Base-by-base conservation (phyloP, 768 basidiomycete genomes). In the Floccularia luteovirens region DNA sequence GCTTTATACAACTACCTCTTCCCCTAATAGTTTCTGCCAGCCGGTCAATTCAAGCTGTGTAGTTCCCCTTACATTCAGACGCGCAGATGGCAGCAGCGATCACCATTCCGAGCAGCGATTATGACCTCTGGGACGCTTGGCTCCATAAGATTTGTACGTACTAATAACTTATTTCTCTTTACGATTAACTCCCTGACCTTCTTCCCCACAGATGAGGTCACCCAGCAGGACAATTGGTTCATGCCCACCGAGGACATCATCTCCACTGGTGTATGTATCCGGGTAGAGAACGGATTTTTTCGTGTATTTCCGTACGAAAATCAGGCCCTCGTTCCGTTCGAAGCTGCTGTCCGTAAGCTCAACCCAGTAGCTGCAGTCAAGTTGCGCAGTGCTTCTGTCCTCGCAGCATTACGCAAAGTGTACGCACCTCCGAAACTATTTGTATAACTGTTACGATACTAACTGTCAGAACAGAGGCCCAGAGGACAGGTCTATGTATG, bases 251-350 rank as follows among this genome's bases (percentile, higher is more conserved):
- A 82, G 48, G 82, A 86, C 49, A 75, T 80, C 31, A 58, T 79
- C 47, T 70, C 82, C 22, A 80, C 80, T 0, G 85, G 86, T 36
- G 86, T 88, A 33, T 82, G 79, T 45, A 63, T 89, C 34, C 76
- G 84, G 35, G 82, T 81, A 19, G 72, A 65, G 42, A 60, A 62
- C 41, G 62, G 62, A 24, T 72, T 72, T 48, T 89, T 85, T 55
- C 77, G 89, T 20, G 79, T 89, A n/a, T 92, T 89, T 53, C 89
- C 89, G 0, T 89, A 90, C 53, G 81, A 90, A 56, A 87, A 86
- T 53, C 65, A 70, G 3, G 70, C 69, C 24, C 74, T 92, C 20
- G 67, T 77, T 12, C 79, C 83, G 0, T 92, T 92, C 48, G 88
- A 88, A 60, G 78, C 77, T 0, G 87, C 86, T 1, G 75, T 92